Evolutionary conservation across 108 stramenopile species (phyloP).

Genomic region (Pseudonitzschia pungens): DNA sequence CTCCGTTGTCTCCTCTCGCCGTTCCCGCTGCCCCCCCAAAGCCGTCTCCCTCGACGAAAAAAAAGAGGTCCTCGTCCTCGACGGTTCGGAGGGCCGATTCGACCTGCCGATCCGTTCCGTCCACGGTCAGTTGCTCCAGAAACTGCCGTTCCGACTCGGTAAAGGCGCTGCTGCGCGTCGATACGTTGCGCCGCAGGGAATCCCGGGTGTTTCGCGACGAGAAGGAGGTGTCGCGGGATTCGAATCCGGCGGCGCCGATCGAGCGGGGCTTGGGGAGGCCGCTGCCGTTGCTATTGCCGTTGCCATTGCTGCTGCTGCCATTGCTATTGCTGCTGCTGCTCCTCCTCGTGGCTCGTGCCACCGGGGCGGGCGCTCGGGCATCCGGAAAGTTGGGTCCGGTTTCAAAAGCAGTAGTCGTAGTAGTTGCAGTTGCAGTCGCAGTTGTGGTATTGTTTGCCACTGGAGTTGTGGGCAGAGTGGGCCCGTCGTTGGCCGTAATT

Average conservation of each 20-base stretch:
- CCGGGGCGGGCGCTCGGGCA: too few relatives aligned
- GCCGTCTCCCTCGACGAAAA: too few relatives aligned
- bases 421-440: not conserved
- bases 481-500: not conserved
- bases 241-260: too few relatives aligned
- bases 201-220: slow-evolving; percentile 18
- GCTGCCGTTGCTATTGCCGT: not conserved
- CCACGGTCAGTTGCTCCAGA: slow-evolving; percentile 34
- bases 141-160: slow-evolving; percentile 35
- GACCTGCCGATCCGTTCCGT: slow-evolving; percentile 43
- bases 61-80: slow-evolving; percentile 47
- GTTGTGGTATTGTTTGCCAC: too few relatives aligned
- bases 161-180: slow-evolving; percentile 30
- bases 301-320: not conserved
- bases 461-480: too few relatives aligned
- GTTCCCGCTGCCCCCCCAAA: not conserved
- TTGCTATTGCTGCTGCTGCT: not conserved
- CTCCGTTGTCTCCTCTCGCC: slow-evolving; percentile 13
- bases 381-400: too few relatives aligned
- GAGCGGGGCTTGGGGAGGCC: not conserved
- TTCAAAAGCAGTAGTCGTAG: too few relatives aligned
- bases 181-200: slow-evolving; percentile 24
- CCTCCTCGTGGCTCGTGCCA: not conserved
- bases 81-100: slow-evolving; percentile 37
- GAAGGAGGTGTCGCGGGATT: slow-evolving; percentile 6